Base-by-base conservation (phyloP, 129 eudicot genomes). In the Apium graveolens region DNA sequence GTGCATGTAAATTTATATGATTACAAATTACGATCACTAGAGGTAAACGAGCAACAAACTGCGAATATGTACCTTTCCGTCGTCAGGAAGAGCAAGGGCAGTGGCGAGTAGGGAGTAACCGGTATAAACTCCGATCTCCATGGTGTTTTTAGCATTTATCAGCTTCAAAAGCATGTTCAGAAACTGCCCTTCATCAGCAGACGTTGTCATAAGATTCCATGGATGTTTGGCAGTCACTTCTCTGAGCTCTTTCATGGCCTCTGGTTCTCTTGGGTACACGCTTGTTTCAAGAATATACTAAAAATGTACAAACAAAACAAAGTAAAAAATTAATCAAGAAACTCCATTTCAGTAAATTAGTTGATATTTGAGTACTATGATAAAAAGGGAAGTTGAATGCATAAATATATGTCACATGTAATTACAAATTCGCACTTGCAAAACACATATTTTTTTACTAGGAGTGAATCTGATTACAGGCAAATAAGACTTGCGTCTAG, bases 41-140 rank as follows among this genome's bases (percentile, higher is more conserved):
- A 18, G 27, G 7, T 21, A n/a, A n/a, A 24, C 20, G 42, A 46
- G 3, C 18, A 79, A 5, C 5, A 9, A 70, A 9, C 3, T 18
- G 9, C 0, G 55, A 0, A 49, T 5, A 1, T 12, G 70, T 81
- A 92, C 96, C 96, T 90, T 90, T 80, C 96, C 98, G 42, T 93
- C 98, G 2, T 90, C 91, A 0, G 98, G 98, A 82, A 93, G 93
- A 78, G 98, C 98, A 73, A 93, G 93, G 78, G 98, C 96, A 1
- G 98, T 93, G 66, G 98, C 98, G 38, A 93, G 91, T 48, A 93
- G 98, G 35, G 98, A 90, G 81, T 93, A 93, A 80, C 98, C 98
- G 0, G 98, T 93, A 80, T 87, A 92, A 77, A 92, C 98, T 17
- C 98, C 98, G 6, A 92, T 92, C 85, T 92, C 98, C 96, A 92